Evolutionary conservation across 2,329 filamentous ascomycete species (phyloP).

Genomic region (Rhexocercosporidium sp.): DNA sequence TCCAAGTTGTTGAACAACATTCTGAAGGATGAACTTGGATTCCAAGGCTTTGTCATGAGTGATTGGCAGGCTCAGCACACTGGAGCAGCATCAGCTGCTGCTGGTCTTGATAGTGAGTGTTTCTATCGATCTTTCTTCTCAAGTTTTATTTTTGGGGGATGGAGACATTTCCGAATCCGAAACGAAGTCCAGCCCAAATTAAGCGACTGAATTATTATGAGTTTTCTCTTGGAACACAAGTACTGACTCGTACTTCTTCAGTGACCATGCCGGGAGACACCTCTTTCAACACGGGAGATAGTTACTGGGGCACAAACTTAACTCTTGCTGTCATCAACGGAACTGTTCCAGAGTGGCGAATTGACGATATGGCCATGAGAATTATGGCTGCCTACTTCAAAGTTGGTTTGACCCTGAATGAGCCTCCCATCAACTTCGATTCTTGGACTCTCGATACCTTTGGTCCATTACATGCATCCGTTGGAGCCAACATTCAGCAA

Average conservation of each 20-base stretch:
- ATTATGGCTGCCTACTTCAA: slow-evolving; percentile 77
- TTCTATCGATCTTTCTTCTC: not conserved
- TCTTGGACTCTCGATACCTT: slow-evolving; percentile 84
- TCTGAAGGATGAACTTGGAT: slow-evolving; percentile 79
- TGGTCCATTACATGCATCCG: slow-evolving; percentile 69
- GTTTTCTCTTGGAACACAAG: not conserved
- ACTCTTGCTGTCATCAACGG: slow-evolving; percentile 89
- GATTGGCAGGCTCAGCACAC: slow-evolving; percentile 81
- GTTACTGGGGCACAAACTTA: slow-evolving; percentile 80
- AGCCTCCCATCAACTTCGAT: slow-evolving; percentile 74
- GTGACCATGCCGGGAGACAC: slow-evolving; percentile 89
- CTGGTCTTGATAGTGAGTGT: slow-evolving; percentile 69
- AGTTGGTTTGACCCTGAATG: slow-evolving; percentile 58
- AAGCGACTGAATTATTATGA: not conserved
- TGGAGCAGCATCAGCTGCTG: slow-evolving; percentile 68
- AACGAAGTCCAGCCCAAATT: not conserved
- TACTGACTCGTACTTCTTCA: not conserved
- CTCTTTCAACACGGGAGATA: slow-evolving; percentile 69
- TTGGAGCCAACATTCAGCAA: slow-evolving; percentile 64
- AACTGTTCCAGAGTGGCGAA: slow-evolving; percentile 81
- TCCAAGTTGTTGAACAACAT: slow-evolving; percentile 76
- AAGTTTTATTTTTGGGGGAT: no score
- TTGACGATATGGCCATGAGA: slow-evolving; percentile 91
- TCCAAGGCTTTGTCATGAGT: slow-evolving; percentile 81
- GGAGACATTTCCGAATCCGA: no score